These are phyloP conservation scores for Aspergillus novofumigatus DNA, from an alignment of 2,329 filamentous ascomycete genomes.

Conservation along the genomic window DNA sequence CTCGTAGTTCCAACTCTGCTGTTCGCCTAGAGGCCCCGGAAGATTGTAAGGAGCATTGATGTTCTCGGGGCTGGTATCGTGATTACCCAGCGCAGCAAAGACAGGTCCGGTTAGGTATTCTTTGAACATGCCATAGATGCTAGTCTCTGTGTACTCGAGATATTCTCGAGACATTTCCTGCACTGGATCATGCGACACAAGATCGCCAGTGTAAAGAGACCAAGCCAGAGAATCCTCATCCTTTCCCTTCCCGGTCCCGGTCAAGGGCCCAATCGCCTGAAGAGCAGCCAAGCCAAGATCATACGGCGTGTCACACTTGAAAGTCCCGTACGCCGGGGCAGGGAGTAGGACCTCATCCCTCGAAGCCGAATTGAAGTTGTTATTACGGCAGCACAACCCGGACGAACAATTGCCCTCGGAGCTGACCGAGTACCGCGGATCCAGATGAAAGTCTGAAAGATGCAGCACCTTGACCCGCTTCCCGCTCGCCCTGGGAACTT, in stretches of 20 bases:
- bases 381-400: constrained; percentile 50
- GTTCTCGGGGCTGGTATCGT: constrained; percentile 53
- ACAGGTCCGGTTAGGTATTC: constrained; percentile 54
- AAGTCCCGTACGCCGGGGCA: constrained; percentile 53
- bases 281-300: constrained; percentile 54
- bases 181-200: constrained; percentile 53
- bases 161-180: constrained; percentile 51
- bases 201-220: constrained; percentile 55
- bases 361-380: constrained; percentile 35
- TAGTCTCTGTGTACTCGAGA: constrained; percentile 51
- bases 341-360: constrained; percentile 38
- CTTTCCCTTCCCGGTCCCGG: constrained; percentile 48
- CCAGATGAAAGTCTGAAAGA: constrained; percentile 54
- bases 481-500: constrained; percentile 47
- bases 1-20: constrained; percentile 57
- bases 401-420: constrained; percentile 53
- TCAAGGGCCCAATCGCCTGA: constrained; percentile 53
- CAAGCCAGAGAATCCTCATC: constrained; percentile 46
- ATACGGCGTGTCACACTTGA: constrained; percentile 56
- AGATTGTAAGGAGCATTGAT: constrained; percentile 52
- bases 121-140: constrained; percentile 54
- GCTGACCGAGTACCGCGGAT: constrained; percentile 50
- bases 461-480: constrained; percentile 54
- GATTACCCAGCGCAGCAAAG: constrained; percentile 55
- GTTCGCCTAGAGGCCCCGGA: constrained; percentile 50